These are phyloP conservation scores for Penicillium sp. DNA, from an alignment of 2,329 filamentous ascomycete genomes.

Conservation along the genomic window DNA sequence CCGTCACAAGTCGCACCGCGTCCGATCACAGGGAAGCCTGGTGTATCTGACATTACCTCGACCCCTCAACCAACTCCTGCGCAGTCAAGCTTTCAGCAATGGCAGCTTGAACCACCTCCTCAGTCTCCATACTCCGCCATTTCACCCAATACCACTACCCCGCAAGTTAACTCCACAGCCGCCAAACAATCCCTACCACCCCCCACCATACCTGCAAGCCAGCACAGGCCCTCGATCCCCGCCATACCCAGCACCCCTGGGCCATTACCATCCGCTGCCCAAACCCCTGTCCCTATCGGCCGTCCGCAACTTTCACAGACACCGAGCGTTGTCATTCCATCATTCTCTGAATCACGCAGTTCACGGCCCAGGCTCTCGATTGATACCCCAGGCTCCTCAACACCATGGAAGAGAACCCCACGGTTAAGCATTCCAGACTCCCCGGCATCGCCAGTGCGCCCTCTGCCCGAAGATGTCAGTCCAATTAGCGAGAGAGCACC, in stretches of 20 bases:
- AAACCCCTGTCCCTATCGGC: constrained; percentile 27
- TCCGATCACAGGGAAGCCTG: constrained; percentile 15
- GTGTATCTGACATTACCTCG: constrained; percentile 9
- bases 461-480: constrained; percentile 45
- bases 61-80: constrained; percentile 22
- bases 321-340: constrained; percentile 27
- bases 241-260: constrained; percentile 31
- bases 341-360: constrained; percentile 26
- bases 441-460: constrained; percentile 41
- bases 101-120: constrained; percentile 34
- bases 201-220: constrained; percentile 17
- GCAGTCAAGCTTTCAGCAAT: constrained; percentile 39
- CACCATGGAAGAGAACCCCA: constrained; percentile 46
- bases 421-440: constrained; percentile 34
- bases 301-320: constrained; percentile 28
- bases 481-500: constrained; percentile 45
- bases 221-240: constrained; percentile 16
- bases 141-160: constrained; percentile 20
- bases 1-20: constrained; percentile 28
- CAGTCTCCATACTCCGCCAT: constrained; percentile 31
- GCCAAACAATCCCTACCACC: constrained; percentile 20
- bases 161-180: constrained; percentile 16
- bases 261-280: constrained; percentile 15
- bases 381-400: constrained; percentile 41
- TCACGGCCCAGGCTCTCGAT: constrained; percentile 37